Evolutionary conservation across 2,329 filamentous ascomycete genomes (phyloP).

Genomic region (Sphaceloma murrayae): DNA sequence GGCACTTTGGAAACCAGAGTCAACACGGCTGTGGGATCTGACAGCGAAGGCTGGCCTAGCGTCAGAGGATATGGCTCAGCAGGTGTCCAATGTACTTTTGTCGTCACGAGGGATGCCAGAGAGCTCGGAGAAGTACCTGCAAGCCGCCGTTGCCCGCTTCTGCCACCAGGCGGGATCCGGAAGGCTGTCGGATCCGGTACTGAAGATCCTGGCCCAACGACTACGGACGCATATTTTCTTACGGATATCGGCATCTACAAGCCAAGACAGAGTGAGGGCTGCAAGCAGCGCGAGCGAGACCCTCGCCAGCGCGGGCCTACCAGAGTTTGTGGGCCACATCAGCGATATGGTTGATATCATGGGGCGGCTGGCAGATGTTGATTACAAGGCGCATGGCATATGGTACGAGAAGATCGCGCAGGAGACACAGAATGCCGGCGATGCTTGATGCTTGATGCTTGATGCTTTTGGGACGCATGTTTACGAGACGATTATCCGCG

Average conservation of each 20-base stretch:
- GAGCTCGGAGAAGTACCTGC: conserved; percentile 36
- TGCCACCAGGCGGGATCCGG: conserved; percentile 35
- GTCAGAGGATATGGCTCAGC: conserved; percentile 28
- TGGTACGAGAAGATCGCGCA: conserved; percentile 63
- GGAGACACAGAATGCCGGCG: conserved; percentile 36
- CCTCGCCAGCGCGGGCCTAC: conserved; percentile 58
- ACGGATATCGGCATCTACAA: conserved; percentile 55
- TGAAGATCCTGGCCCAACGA: conserved; percentile 59
- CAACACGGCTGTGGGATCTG: conserved; percentile 58
- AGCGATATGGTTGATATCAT: conserved; percentile 61
- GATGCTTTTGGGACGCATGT: no score
- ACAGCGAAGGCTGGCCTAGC: conserved; percentile 14
- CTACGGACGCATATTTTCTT: conserved; percentile 57
- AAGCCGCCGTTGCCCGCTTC: conserved; percentile 38
- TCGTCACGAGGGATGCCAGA: conserved; percentile 42
- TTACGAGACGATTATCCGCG: no score
- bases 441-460: neutral
- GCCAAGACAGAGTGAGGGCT: conserved; percentile 60
- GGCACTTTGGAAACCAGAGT: conserved; percentile 66
- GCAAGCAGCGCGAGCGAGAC: conserved; percentile 60
- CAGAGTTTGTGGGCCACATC: conserved; percentile 62
- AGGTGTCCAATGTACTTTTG: conserved; percentile 41
- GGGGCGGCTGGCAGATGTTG: conserved; percentile 54
- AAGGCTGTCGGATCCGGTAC: conserved; percentile 47
- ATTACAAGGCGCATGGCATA: conserved; percentile 55